Percentiles rank a stretch among this genome's conserved stretches.
Conservation (phyloP, 495 filamentous ascomycete species). For the Lophiotrema nucula region DNA sequence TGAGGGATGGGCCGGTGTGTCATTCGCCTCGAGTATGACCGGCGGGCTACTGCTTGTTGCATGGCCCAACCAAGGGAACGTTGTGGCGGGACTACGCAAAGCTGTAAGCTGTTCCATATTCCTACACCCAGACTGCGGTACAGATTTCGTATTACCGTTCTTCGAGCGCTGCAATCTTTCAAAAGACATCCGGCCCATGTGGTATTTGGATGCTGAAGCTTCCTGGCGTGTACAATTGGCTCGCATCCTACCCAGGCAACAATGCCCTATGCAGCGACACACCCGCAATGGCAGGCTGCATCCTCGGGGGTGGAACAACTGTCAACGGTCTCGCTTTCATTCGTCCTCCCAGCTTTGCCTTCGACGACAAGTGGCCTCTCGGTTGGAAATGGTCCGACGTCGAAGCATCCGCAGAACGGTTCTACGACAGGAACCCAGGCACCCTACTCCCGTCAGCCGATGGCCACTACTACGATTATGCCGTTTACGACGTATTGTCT, state of each 20-base stretch:
- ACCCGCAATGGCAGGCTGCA: neutral
- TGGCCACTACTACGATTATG: constrained; percentile 4
- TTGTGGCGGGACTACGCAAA: neutral
- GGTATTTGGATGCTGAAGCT: neutral
- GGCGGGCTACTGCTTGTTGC: neutral
- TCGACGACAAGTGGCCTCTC: constrained; percentile 3
- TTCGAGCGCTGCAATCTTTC: neutral
- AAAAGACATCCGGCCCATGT: neutral
- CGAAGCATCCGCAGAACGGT: neutral
- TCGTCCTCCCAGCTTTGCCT: neutral
- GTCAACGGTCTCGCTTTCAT: constrained; percentile 9
- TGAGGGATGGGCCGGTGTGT: constrained; percentile 5
- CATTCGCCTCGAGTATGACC: neutral
- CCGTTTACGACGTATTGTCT: neutral
- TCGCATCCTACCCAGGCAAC: neutral
- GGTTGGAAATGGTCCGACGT: constrained; percentile 8
- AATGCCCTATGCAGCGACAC: constrained; percentile 22
- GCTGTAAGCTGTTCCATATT: neutral
- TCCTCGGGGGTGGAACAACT: constrained; percentile 3
- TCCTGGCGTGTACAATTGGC: neutral
- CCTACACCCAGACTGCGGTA: neutral
- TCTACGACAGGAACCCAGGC: constrained; percentile 5
- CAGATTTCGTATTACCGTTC: neutral
- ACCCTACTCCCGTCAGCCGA: constrained; percentile 3
- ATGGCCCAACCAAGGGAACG: neutral